phyloP scores from a whole-genome alignment of 2,329 filamentous ascomycete genomes.

The Venturia aucupariae region DNA sequence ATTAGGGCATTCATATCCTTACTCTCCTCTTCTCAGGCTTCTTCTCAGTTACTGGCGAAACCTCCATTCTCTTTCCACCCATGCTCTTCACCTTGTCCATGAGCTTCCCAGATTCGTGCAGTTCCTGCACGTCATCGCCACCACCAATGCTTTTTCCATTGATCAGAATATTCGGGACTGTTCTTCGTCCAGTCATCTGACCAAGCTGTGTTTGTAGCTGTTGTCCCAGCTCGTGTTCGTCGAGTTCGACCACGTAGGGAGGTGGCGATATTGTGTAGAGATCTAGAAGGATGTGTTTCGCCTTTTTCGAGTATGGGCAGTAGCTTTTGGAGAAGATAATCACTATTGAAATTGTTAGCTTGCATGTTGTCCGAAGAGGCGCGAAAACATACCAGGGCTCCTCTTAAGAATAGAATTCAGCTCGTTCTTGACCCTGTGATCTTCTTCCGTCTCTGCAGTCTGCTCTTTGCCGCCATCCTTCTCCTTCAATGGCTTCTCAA shows the following conservation, averaged over 20 bases:
- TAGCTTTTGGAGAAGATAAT: constrained; percentile 95
- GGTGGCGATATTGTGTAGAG: constrained; percentile 74
- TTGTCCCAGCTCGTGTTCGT: constrained; percentile 65
- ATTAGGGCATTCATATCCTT: constrained; percentile 9
- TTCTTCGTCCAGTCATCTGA: constrained; percentile 67
- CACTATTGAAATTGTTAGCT: constrained; percentile 44
- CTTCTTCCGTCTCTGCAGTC: constrained; percentile 45
- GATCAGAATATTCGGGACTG: constrained; percentile 87
- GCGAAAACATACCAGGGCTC: constrained; percentile 58
- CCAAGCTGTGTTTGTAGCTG: constrained; percentile 63
- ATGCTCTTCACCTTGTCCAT: constrained; percentile 62
- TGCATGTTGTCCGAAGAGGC: not conserved
- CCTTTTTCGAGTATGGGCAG: constrained; percentile 76
- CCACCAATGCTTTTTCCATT: constrained; percentile 85
- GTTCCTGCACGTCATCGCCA: constrained; percentile 69
- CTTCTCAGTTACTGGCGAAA: constrained; percentile 13
- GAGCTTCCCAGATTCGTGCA: constrained; percentile 55
- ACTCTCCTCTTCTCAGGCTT: not conserved
- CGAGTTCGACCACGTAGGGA: constrained; percentile 85
- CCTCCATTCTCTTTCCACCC: constrained; percentile 54
- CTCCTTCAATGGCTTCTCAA: constrained; percentile 30
- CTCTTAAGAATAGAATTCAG: constrained; percentile 73
- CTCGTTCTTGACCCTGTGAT: constrained; percentile 58
- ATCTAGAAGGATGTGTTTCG: constrained; percentile 75
- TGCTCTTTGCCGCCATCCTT: constrained; percentile 24